These are phyloP conservation scores for Penicillium sumatraense DNA, from an alignment of 2,329 filamentous ascomycete species.

Conservation along the genomic window DNA sequence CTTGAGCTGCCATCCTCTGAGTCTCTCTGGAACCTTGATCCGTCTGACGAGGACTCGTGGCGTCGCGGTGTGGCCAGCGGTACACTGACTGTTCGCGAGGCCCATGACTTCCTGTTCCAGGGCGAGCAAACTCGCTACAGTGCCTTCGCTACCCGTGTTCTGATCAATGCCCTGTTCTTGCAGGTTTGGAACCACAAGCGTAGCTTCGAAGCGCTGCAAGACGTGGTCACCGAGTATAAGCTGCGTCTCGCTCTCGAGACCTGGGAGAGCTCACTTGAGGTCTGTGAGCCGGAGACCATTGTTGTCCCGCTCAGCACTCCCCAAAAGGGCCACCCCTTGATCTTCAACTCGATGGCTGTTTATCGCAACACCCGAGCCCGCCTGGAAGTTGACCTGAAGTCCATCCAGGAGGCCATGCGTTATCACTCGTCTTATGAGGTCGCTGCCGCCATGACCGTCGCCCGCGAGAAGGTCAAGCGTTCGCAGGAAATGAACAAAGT, in stretches of 20 bases:
- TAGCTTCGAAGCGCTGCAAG: conserved; percentile 94
- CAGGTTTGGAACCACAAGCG: conserved; percentile 99
- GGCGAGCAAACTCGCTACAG: conserved; percentile 90
- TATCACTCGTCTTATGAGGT: conserved; percentile 98
- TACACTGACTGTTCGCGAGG: conserved; percentile 86
- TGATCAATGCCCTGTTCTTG: conserved; percentile 98
- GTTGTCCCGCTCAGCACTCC: conserved; percentile 89
- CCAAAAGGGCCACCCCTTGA: conserved; percentile 92
- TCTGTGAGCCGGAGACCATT: conserved; percentile 89
- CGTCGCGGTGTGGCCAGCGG: conserved; percentile 73
- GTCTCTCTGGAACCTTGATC: conserved; percentile 87
- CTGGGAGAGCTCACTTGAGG: conserved; percentile 96
- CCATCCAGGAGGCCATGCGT: conserved; percentile 91
- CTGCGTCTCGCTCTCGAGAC: conserved; percentile 92
- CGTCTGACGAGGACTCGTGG: conserved; percentile 80
- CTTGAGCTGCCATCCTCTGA: conserved; percentile 91
- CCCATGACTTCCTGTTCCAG: conserved; percentile 94
- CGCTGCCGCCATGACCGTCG: conserved; percentile 92
- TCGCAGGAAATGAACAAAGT: conserved; percentile 98
- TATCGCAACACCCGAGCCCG: conserved; percentile 92
- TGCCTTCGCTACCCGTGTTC: conserved; percentile 93
- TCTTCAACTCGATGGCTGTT: conserved; percentile 98
- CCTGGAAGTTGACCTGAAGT: conserved; percentile 92
- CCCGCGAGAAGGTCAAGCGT: conserved; percentile 90
- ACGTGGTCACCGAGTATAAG: conserved; percentile 98